Base-by-base conservation (phyloP, 257 asterid genomes). In the Capsicum pubescens region DNA sequence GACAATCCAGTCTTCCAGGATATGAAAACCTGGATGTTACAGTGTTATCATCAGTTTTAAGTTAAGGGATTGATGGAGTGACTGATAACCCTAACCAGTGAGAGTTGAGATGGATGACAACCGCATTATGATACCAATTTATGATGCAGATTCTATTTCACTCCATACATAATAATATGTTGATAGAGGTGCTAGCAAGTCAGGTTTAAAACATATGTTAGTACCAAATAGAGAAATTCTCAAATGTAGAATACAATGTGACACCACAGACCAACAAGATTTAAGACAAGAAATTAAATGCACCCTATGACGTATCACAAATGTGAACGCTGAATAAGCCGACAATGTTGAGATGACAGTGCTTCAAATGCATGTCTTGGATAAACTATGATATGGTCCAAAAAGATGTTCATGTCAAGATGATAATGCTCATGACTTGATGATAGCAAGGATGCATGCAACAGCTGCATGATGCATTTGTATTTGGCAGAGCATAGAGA, bases 401-500 rank as follows among this genome's bases (percentile, higher is more conserved):
- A 85, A 84, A 85, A 80, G 26, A 91, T 87, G 91, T 68, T 89
- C 84, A 86, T 87, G 89, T 87, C 85, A 77, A 84, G 90, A 91
- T 91, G 95, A 90, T 89, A 87, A 93, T 93, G 93, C 89, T 88
- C 90, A 91, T 93, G 94, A 89, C 88, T 89, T 91, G 92, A 91
- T 90, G 94, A 90, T 88, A 89, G 90, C 88, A 90, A 92, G 94
- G 97, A 94, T 94, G 97, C 95, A 91, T 91, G 98, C 94, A 88
- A 93, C 91, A 87, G 94, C 95, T 90, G 97, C 95, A 90, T 88
- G 94, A 93, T 95, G 98, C 97, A 92, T 91, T 91, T 87, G 92
- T 70, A 87, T 78, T 91, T 90, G 86, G 90, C 94, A 91, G 87
- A 84, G 93, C 92, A 89, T 95, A 92, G 88, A 81, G 90, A 88